These are phyloP conservation scores for Pseudognaphalium luteoalbum DNA, from an alignment of 129 eudicot species.

Conservation along the genomic window DNA sequence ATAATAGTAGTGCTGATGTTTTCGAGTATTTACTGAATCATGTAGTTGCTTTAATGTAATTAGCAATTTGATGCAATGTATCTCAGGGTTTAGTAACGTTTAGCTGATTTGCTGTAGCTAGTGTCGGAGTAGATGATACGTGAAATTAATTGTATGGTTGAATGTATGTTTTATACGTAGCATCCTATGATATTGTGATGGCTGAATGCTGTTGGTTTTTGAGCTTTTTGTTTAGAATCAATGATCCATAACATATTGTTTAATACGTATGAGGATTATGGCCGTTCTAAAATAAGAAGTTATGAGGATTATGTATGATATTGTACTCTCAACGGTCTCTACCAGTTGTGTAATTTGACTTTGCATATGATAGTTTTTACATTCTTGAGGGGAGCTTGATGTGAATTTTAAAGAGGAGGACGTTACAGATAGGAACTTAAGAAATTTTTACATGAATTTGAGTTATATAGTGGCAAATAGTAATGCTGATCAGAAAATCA, in stretches of 20 bases:
- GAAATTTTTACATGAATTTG: background rate
- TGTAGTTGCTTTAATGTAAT: background rate
- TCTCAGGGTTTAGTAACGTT: background rate
- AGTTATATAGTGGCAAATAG: background rate
- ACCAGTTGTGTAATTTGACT: background rate
- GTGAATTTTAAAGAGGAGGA: too few relatives aligned
- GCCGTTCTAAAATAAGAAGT: background rate
- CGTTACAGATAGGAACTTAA: constrained; percentile 2
- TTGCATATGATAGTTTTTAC: background rate
- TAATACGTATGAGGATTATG: background rate
- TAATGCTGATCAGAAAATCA: background rate
- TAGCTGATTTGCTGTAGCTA: background rate
- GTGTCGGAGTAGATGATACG: background rate
- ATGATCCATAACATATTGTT: constrained; percentile 11
- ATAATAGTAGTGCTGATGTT: background rate
- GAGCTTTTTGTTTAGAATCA: constrained; percentile 15
- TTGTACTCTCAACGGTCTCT: background rate
- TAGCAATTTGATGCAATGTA: background rate
- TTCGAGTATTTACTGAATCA: background rate
- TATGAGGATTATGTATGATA: background rate
- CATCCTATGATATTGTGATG: background rate
- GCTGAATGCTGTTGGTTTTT: constrained; percentile 5
- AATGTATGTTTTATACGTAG: background rate
- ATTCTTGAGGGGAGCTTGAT: background rate
- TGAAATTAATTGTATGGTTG: background rate